A percentile compares a stretch with the other conserved stretches of the same genome.
These are phyloP conservation scores for Adansonia gregorii DNA, from an alignment of 441 rosid genomes.

Conservation along the genomic window DNA sequence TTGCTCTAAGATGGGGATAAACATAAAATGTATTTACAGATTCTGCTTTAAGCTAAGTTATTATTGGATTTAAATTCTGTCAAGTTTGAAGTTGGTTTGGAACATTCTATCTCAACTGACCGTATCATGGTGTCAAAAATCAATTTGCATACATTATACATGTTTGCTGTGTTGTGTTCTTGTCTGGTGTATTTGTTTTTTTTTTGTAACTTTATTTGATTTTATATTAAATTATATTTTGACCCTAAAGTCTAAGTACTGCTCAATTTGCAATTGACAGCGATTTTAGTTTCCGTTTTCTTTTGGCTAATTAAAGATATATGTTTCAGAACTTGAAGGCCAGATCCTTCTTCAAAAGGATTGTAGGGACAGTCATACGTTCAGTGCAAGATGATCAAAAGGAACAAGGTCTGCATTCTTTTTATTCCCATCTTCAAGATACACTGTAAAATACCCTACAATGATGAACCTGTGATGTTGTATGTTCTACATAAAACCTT, in stretches of 20 bases:
- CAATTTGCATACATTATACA: too few relatives aligned
- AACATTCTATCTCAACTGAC: too few relatives aligned
- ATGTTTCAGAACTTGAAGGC: conserved; percentile 72
- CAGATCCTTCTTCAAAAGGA: conserved; percentile 80
- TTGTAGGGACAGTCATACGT: conserved; percentile 91
- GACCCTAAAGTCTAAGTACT: not conserved
- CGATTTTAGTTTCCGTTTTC: conserved; percentile 4
- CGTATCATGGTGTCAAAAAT: too few relatives aligned
- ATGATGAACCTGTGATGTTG: conserved; percentile 3
- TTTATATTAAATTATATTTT: not conserved
- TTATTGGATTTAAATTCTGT: not conserved
- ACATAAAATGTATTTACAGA: not conserved
- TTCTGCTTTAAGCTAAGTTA: conserved; percentile 13
- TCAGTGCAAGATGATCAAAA: conserved; percentile 97
- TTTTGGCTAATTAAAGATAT: conserved; percentile 35
- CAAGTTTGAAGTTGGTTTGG: not conserved
- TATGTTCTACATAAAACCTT: too few relatives aligned
- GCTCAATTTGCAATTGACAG: not conserved
- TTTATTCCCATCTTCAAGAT: not conserved
- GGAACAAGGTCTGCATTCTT: conserved; percentile 78
- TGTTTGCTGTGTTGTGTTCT: not conserved
- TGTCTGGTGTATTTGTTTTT: not conserved
- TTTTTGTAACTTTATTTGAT: not conserved
- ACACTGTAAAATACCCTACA: conserved; percentile 5
- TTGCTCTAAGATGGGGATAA: not conserved